Base-by-base conservation (phyloP, 2,329 filamentous ascomycete genomes). In the Diatrype stigma region DNA sequence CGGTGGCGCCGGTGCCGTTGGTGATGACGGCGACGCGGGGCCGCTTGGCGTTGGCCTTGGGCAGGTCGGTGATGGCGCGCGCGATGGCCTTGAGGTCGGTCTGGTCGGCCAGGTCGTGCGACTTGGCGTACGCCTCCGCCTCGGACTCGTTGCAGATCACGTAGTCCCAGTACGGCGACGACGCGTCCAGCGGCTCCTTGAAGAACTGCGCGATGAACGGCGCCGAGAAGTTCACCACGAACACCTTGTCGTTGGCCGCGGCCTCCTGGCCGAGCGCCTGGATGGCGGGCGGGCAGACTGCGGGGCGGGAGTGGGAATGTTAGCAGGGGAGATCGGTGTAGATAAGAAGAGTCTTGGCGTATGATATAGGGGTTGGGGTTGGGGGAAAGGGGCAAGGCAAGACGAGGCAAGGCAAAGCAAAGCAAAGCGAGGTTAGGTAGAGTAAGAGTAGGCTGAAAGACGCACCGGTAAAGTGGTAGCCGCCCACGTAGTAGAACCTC, bases 131-230 rank as follows among this genome's bases (percentile, higher is more conserved):
- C 51, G 91, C 80, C 61, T 85, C 82, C 46, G 92, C 93, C 77
- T 99, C 94, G 59, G 89, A 89, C 84, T 99, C 94, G 76, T 99
- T 99, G 67, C 92, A 93, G 70, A 99, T 89, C 55, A 97, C 79
- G 74, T 93, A 95, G 76, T 97, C 92, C 80, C 91, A 95, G 83
- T 96, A 96, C 28, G 89, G 88, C 48, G 90, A 79, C 49, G 89
- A 87, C 63, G 85, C 85, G 73, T 96, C 90, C 45, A 99, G 83
- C 59, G 85, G 88, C 46, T 96, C 92, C 80, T 96, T 96, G 87
- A 97, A 99, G 82, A 96, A 96, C 69, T 96, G 88, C 37, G 87
- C 78, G 66, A 99, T 96, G 79, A 99, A 99, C 53, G 94, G 94
- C 7, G 94, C 94, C 47, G 90, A 94, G 55, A 99, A 84, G 61